phyloP scores from a whole-genome alignment of 768 basidiomycete genomes.

The Calocybe cyanea region DNA sequence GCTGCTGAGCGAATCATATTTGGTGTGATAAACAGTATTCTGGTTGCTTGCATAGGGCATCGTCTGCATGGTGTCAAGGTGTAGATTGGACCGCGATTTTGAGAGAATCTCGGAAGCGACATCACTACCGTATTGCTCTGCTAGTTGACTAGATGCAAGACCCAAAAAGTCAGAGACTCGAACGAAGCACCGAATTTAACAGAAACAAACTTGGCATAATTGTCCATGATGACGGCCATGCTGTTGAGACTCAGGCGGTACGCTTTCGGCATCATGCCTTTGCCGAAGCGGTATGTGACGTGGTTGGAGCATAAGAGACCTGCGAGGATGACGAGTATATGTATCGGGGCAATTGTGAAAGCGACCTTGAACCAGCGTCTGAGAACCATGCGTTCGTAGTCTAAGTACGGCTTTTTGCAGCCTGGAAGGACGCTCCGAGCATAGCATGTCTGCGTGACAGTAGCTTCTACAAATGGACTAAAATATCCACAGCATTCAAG shows the following conservation, averaged over 20 bases:
- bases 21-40: conserved; percentile 17
- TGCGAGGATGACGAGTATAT: conserved; percentile 59
- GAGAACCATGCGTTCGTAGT: conserved; percentile 52
- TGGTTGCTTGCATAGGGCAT: conserved; percentile 21
- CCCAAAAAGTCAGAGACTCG: not conserved
- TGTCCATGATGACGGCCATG: conserved; percentile 82
- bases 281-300: conserved; percentile 82
- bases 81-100: conserved; percentile 46
- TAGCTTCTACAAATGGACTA: conserved; percentile 76
- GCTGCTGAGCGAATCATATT: conserved; percentile 21
- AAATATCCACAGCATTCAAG: conserved; percentile 79
- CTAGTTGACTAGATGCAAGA: conserved; percentile 47
- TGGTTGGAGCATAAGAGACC: conserved; percentile 75
- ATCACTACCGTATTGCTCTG: conserved; percentile 61
- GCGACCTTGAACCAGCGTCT: conserved; percentile 58
- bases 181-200: not conserved
- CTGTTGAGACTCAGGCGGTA: conserved; percentile 67
- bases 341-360: conserved; percentile 65
- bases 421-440: conserved; percentile 66
- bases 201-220: conserved; percentile 60
- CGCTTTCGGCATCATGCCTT: conserved; percentile 84
- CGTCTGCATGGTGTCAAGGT: conserved; percentile 21
- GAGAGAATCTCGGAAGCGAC: conserved; percentile 52
- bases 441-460: conserved; percentile 69
- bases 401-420: conserved; percentile 63